Base-by-base conservation (phyloP, 495 filamentous ascomycete species). In the Cairneyella variabilis region DNA sequence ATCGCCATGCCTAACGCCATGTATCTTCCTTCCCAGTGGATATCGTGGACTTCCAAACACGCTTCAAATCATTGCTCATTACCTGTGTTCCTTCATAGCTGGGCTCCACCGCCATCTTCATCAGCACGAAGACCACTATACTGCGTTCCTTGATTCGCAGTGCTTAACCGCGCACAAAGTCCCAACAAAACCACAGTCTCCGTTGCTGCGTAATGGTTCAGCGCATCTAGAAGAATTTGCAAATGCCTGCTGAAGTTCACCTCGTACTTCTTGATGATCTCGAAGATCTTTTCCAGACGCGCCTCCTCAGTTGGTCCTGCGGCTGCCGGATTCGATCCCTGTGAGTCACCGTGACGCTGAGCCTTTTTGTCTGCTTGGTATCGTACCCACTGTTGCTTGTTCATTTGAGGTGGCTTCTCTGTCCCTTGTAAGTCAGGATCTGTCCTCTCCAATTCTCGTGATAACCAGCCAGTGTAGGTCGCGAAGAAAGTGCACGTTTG, bases 121-220 rank as follows among this genome's bases (percentile, higher is more conserved):
- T 75, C 73, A 21, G 59, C 61, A 49, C 67, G 63, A 51, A 78
- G 32, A 18, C 78, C 79, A 10, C 71, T 70, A 55, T 68, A 78
- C 59, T 80, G 77, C 5, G 74, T 78, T 25, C 86, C 86, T 57
- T 89, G 85, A 51, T 81, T 86, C 30, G 85, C 88, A 36, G 83
- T 87, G 53, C 84, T 86, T 62, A 91, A 62, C 56, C 88, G 67
- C 23, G 89, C 88, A 66, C 89, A 91, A 5, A 98, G 74, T 52
- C 92, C 88, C 52, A 96, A 69, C 53, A 97, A 71, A 21, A 96
- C 93, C 25, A 97, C 93, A 57, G 93, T 97, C 71, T 98, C 93
- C 2, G 93, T 98, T 0, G 91, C 92, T 1, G 93, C 93, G 59
- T 95, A 95, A 67, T 97, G 96, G 58, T 97, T 96, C 60, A 98